A percentile compares a stretch with the other conserved stretches of the same genome.
These are phyloP conservation scores for Phycomyces nitens DNA, from an alignment of 192 early-diverging fungal species.

Conservation along the genomic window DNA sequence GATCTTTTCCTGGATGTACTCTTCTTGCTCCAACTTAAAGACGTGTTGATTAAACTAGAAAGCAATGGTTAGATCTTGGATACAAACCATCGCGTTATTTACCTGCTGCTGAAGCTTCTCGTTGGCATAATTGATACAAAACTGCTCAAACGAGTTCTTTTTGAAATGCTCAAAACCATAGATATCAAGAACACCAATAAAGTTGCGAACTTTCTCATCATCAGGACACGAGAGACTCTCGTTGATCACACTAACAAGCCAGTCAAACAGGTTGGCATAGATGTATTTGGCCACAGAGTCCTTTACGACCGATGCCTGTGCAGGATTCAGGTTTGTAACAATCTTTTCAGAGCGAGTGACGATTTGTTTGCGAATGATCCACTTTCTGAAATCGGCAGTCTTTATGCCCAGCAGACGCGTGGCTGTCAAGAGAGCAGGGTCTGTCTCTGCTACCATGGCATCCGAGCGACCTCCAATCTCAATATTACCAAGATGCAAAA, in stretches of 20 bases:
- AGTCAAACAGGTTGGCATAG: constrained; percentile 94
- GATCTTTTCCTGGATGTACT: constrained; percentile 95
- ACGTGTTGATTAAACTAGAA: constrained; percentile 91
- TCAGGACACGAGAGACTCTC: constrained; percentile 65
- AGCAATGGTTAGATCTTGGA: neutral
- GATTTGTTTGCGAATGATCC: constrained; percentile 96
- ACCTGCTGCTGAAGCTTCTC: constrained; percentile 95
- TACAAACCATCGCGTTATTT: no score
- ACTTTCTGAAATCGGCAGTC: constrained; percentile 81
- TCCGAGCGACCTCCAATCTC: constrained; percentile 67
- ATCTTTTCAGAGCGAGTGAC: constrained; percentile 91
- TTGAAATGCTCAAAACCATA: constrained; percentile 99
- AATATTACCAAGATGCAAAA: constrained; percentile 97
- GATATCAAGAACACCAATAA: constrained; percentile 99
- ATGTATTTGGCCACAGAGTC: constrained; percentile 98
- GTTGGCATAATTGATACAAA: constrained; percentile 97
- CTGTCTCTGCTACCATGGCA: constrained; percentile 74
- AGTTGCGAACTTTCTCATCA: constrained; percentile 42
- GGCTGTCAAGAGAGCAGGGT: constrained; percentile 68
- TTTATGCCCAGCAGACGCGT: constrained; percentile 79
- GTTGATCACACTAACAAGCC: constrained; percentile 93
- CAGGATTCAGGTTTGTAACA: constrained; percentile 68
- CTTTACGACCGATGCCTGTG: constrained; percentile 73
- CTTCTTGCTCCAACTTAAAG: constrained; percentile 98
- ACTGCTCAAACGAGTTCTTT: constrained; percentile 99